Percentiles rank a stretch among this genome's conserved stretches.
Evolutionary conservation across 2,329 filamentous ascomycete genomes (phyloP).

Genomic region (Myriangium duriaei): DNA sequence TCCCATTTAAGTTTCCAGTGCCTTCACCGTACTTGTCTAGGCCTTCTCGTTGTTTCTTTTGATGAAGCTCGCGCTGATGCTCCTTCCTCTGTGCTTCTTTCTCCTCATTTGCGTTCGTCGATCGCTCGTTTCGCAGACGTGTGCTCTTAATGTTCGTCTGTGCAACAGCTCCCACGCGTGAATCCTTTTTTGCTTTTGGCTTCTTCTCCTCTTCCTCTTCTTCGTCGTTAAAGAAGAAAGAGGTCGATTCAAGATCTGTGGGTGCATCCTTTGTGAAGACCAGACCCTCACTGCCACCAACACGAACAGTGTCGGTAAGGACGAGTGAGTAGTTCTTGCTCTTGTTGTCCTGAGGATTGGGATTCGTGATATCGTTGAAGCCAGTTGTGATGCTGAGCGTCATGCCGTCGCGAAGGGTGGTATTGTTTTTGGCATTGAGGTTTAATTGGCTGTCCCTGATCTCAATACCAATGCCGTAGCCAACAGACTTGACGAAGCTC

Average conservation of each 20-base stretch:
- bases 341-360: constrained; percentile 76
- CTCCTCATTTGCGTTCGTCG: constrained; percentile 79
- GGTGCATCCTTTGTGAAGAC: constrained; percentile 91
- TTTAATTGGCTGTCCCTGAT: constrained; percentile 71
- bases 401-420: constrained; percentile 89
- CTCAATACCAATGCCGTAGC: constrained; percentile 86
- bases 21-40: constrained; percentile 75
- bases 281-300: constrained; percentile 62
- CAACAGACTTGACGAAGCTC: constrained; percentile 85
- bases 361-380: constrained; percentile 79
- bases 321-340: constrained; percentile 81
- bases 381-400: constrained; percentile 84
- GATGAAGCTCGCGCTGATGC: constrained; percentile 80
- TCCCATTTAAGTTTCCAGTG: constrained; percentile 71
- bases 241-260: constrained; percentile 82
- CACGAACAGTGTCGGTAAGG: constrained; percentile 85
- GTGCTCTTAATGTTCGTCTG: constrained; percentile 94
- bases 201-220: constrained; percentile 81
- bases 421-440: constrained; percentile 74
- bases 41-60: constrained; percentile 83
- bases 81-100: constrained; percentile 75
- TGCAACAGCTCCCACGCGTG: constrained; percentile 72
- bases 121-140: constrained; percentile 78
- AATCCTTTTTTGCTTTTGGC: constrained; percentile 72
- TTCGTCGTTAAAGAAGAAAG: constrained; percentile 97